Base-by-base conservation (phyloP, 495 filamentous ascomycete species). In the Pseudoneurospora amorphoporcata region DNA sequence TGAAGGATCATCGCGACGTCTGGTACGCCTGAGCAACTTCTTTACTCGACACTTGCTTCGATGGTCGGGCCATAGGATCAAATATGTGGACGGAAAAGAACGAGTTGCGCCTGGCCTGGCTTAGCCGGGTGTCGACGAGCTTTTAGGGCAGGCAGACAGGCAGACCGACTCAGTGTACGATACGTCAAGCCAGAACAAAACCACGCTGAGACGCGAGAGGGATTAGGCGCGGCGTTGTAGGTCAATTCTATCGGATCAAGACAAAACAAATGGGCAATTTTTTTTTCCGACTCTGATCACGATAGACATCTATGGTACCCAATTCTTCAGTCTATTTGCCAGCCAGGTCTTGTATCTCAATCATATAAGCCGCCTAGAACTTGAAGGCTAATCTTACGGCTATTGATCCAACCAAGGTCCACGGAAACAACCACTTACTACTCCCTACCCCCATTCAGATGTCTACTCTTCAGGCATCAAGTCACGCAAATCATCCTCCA, bases 401-500 rank as follows among this genome's bases (percentile, higher is more conserved):
- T 35, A 32, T 35, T 16, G 7, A 29, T 7, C 10, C 53, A 2
- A 29, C 7, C 12, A 61, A 32, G 2, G 5, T 17, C 0, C 8
- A 1, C 53, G 5, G 0, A 61, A 61, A 16, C 53, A 61, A 2
- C 4, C 7, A 32, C 10, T 32, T 14, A 12, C 53, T 14, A 1
- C 53, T 32, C 16, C 29, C 2, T 32, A 68, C 29, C 8, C 23
- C 19, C 71, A 61, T 19, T 69, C 68, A 58, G 39, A 71, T 8
- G 14, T 65, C 47, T 61, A 68, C 29, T 39, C 19, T 6, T 43
- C 71, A 7, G 68, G 71, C 32, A 12, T 17, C 4, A 80, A 35
- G 19, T 65, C 45, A 1, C 39, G 8, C 37, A 86, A 69, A 41
- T 83, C 83, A 80, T 95, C 92, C 80, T 94, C 92, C 19, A 88